Percentiles rank a stretch among this genome's conserved stretches.
Conservation (phyloP, 257 asterid species). For the Hygrophila difformis region DNA sequence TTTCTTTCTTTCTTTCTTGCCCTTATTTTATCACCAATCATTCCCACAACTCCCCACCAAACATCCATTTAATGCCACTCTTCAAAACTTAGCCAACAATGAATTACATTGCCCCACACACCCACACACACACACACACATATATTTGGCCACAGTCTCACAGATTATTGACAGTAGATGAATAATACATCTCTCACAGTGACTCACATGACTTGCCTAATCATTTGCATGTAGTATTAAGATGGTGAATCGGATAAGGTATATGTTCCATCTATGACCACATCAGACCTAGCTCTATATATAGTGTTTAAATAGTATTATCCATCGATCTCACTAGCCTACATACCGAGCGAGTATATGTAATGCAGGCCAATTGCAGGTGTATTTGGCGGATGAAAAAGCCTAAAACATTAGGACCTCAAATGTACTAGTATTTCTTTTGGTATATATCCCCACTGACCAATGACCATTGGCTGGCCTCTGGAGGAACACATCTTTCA, state of each 20-base stretch:
- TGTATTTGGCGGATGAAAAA: conserved; percentile 44
- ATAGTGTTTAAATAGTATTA: too few species aligned
- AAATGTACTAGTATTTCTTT: not conserved
- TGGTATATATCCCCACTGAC: conserved; percentile 15
- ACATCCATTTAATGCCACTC: too few species aligned
- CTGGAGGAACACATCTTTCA: conserved; percentile 15
- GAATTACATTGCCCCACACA: too few species aligned
- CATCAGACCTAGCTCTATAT: too few species aligned
- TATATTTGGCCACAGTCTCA: too few species aligned
- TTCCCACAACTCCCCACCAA: too few species aligned
- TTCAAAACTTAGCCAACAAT: too few species aligned
- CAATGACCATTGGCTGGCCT: too few species aligned
- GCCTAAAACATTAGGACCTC: conserved; percentile 15
- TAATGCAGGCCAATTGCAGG: conserved; percentile 56
- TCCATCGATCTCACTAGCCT: conserved; percentile 41
- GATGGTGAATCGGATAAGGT: conserved; percentile 27
- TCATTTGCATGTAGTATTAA: conserved; percentile 28
- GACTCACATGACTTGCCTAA: conserved; percentile 18
- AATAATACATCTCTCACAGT: not conserved
- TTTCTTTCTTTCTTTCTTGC: too few species aligned
- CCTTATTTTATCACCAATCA: too few species aligned
- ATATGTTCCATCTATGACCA: conserved; percentile 51
- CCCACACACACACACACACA: too few species aligned
- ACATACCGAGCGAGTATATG: conserved; percentile 56
- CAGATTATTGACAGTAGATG: too few species aligned